Conservation (phyloP, 805 yeast genomes). For the Saturnispora serradocipensis region DNA sequence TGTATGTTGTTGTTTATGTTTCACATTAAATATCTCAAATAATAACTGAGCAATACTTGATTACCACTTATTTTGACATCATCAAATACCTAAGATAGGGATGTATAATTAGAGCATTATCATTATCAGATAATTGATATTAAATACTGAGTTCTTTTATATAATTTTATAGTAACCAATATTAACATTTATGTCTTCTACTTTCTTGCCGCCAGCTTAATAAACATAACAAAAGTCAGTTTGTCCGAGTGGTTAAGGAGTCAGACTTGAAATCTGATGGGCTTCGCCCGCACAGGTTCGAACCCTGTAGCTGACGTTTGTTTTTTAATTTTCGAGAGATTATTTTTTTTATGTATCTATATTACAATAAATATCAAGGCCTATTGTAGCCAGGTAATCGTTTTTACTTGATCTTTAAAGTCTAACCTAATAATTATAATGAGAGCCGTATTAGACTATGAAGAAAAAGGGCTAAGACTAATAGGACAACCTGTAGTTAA, state of each 20-base stretch:
- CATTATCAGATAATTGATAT: no score
- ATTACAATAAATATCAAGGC: neutral
- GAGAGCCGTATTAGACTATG: constrained; percentile 7
- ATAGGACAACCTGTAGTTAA: constrained; percentile 8
- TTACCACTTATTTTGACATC: no score
- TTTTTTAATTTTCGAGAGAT: neutral
- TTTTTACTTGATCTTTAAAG: neutral
- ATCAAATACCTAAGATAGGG: no score
- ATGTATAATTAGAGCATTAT: no score
- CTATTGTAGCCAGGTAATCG: neutral
- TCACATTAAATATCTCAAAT: no score
- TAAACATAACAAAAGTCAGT: constrained; percentile 7
- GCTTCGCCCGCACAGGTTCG: constrained; percentile 17
- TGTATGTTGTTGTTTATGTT: no score
- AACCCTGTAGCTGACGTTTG: constrained; percentile 15
- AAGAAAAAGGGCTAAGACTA: constrained; percentile 1
- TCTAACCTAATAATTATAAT: neutral
- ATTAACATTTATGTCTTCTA: no score
- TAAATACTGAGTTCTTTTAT: no score
- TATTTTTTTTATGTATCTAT: neutral
- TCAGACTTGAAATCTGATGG: constrained; percentile 16
- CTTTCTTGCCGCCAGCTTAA: no score
- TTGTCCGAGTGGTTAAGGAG: constrained; percentile 17
- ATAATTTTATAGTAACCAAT: no score
- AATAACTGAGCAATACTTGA: no score